phyloP scores from a whole-genome alignment of 2,329 filamentous ascomycete species.

The Penicillium sp. region DNA sequence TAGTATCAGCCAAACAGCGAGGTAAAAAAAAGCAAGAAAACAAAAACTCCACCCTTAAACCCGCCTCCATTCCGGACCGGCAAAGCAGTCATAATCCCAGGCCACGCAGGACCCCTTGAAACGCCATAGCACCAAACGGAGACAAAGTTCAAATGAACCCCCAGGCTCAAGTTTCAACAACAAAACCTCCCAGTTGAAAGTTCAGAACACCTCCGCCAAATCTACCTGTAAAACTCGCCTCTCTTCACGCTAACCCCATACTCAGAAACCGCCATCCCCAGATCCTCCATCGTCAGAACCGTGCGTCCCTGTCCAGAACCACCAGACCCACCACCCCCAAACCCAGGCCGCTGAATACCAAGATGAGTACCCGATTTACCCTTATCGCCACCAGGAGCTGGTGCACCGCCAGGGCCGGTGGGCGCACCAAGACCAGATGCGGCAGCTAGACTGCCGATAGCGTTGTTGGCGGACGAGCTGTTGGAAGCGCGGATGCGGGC shows the following conservation, averaged over 20 bases:
- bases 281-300: conserved; percentile 95
- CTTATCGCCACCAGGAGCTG: conserved; percentile 46
- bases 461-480: conserved; percentile 79
- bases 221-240: conserved; percentile 88
- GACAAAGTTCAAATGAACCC: neutral
- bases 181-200: neutral
- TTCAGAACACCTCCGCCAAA: neutral
- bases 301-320: conserved; percentile 79
- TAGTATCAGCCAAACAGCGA: neutral
- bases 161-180: neutral
- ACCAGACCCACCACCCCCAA: conserved; percentile 82
- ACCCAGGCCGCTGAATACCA: conserved; percentile 73
- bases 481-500: conserved; percentile 92
- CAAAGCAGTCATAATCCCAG: conserved; percentile 11
- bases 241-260: conserved; percentile 97
- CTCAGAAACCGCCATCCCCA: conserved; percentile 96
- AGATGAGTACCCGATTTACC: conserved; percentile 55
- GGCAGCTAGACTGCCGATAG: conserved; percentile 79
- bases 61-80: conserved; percentile 3
- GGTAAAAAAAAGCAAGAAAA: neutral
- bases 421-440: conserved; percentile 54
- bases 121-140: neutral
- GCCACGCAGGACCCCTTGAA: conserved; percentile 1
- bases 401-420: conserved; percentile 53
- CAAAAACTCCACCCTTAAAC: conserved; percentile 17